These are phyloP conservation scores for Penicillium robsamsonii DNA, from an alignment of 495 filamentous ascomycete genomes.

Conservation along the genomic window DNA sequence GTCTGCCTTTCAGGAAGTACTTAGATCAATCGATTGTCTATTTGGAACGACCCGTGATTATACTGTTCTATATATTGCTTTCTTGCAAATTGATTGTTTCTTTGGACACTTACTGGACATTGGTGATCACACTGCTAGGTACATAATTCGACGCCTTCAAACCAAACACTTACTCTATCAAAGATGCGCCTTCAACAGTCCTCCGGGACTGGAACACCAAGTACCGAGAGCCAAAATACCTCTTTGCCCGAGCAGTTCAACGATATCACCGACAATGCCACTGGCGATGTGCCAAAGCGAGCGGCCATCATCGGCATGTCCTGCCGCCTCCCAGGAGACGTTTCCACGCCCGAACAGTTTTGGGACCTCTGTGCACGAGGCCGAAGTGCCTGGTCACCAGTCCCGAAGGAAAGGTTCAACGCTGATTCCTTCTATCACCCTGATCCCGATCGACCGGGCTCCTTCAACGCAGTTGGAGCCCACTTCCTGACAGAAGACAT, in stretches of 20 bases:
- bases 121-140: constrained; percentile 10
- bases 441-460: constrained; percentile 28
- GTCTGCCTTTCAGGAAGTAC: background rate
- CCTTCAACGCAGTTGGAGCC: constrained; percentile 22
- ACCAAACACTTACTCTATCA: constrained; percentile 1
- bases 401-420: constrained; percentile 40
- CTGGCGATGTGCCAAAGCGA: constrained; percentile 21
- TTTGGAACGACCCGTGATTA: constrained; percentile 6
- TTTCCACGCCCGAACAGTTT: constrained; percentile 53
- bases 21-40: background rate
- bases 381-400: constrained; percentile 29
- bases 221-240: background rate
- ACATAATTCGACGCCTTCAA: constrained; percentile 17
- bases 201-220: constrained; percentile 19
- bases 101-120: constrained; percentile 8
- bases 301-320: constrained; percentile 50
- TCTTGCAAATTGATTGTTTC: constrained; percentile 5
- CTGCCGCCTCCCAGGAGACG: constrained; percentile 48
- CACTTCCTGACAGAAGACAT: constrained; percentile 52
- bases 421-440: constrained; percentile 46
- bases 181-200: constrained; percentile 26
- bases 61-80: constrained; percentile 9
- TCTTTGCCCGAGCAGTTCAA: background rate
- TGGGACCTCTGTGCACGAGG: constrained; percentile 49
- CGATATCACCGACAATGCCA: background rate